These are phyloP conservation scores for Arthrobotrys musiformis DNA, from an alignment of 2,329 filamentous ascomycete species.

Conservation along the genomic window DNA sequence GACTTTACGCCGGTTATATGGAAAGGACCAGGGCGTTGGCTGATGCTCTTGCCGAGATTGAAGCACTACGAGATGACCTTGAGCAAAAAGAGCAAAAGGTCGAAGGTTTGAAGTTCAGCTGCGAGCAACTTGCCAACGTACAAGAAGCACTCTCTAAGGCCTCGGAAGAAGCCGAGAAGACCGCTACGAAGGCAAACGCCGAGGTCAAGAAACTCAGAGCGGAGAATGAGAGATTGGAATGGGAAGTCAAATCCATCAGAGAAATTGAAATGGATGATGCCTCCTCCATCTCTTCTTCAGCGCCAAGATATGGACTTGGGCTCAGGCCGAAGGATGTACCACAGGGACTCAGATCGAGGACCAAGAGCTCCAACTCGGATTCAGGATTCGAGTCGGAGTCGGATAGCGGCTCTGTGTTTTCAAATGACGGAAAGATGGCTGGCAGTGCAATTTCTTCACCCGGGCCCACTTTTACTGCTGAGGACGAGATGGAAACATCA, in stretches of 20 bases:
- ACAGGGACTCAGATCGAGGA: slow-evolving; percentile 14
- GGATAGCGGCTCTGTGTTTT: slow-evolving; percentile 48
- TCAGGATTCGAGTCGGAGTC: slow-evolving; percentile 51
- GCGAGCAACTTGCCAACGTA: slow-evolving; percentile 49
- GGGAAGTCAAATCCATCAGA: slow-evolving; percentile 35
- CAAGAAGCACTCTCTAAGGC: slow-evolving; percentile 47
- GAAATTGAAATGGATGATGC: slow-evolving; percentile 41
- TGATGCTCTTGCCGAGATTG: slow-evolving; percentile 44
- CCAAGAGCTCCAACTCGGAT: slow-evolving; percentile 55
- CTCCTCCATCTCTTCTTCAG: slow-evolving; percentile 22
- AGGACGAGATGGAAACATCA: slow-evolving; percentile 28
- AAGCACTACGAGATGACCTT: slow-evolving; percentile 35
- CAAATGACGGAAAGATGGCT: slow-evolving; percentile 25
- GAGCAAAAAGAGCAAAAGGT: slow-evolving; percentile 52
- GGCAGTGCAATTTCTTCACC: slow-evolving; percentile 13
- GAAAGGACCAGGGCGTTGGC: slow-evolving; percentile 35
- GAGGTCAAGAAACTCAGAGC: slow-evolving; percentile 39
- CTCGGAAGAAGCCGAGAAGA: slow-evolving; percentile 39
- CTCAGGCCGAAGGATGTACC: slow-evolving; percentile 16
- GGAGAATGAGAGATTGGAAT: slow-evolving; percentile 37
- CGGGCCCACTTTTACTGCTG: slow-evolving; percentile 22
- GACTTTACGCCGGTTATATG: slow-evolving; percentile 35
- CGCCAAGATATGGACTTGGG: slow-evolving; percentile 28
- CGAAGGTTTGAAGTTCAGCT: slow-evolving; percentile 40
- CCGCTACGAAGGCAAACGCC: slow-evolving; percentile 40